Base-by-base conservation (phyloP, 1,284 basidiomycete species). In the Volvariella volvacea region DNA sequence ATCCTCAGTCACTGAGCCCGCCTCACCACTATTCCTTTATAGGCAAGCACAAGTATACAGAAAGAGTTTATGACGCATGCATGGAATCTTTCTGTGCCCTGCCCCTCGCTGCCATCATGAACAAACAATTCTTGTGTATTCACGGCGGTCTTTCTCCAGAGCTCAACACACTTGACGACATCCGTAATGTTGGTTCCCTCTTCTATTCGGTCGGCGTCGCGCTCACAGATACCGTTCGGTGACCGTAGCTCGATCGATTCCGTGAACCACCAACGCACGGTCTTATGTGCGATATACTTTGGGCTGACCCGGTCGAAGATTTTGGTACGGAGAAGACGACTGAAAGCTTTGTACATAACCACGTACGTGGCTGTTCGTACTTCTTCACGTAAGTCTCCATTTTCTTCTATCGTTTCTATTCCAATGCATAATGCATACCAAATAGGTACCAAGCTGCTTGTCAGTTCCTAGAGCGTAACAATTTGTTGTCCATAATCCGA, bases 101-200 rank as follows among this genome's bases (percentile, higher is more conserved):
- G 6, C 95, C 95, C 2, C 70, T 99, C 25, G 82, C 92, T 1
- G 96, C 92, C 6, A 71, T 99, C 50, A 91, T 99, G 68, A 96
- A 99, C 67, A 81, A 84, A 57, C 91, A 93, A 58, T 99, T 99
- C 73, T 84, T 99, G 62, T 98, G 94, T 60, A 93, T 99, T 4
- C 96, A 99, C 57, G 95, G 96, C 4, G 95, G 96, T n/a, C 77
- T 99, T 33, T 94, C 91, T 0, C 95, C 95, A 0, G 84, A 92
- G 55, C 76, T 99, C 3, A 72, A 83, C 54, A 85, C 83, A 3
- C 70, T 96, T 1, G 80, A 88, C 42, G 93, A 96, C 62, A 59
- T 97, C 28, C 69, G 78, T 34, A 64, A 64, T 14, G 89, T 89
- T 51, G 48, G 80, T 68, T 46, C 58, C 33, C 28, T 41, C 17